Conservation (phyloP, 176 grass and related monocot genomes). For the Oropetium thomaeum region DNA sequence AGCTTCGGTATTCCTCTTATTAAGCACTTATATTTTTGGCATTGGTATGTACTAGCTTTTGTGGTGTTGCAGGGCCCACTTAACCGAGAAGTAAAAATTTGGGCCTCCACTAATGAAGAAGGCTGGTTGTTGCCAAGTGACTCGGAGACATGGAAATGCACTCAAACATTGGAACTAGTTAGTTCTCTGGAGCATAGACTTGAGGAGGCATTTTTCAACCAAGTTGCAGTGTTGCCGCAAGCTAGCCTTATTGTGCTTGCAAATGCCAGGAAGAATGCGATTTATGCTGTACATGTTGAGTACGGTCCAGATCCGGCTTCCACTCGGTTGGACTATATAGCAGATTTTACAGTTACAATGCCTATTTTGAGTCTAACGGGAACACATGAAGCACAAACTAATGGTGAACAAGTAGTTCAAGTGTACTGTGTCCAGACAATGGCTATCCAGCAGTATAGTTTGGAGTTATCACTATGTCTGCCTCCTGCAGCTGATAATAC, state of each 20-base stretch:
- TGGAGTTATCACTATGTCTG: slow-evolving; percentile 83
- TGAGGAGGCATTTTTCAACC: slow-evolving; percentile 98
- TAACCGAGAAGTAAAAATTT: slow-evolving; percentile 93
- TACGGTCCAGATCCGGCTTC: slow-evolving; percentile 65
- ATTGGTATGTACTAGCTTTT: neutral
- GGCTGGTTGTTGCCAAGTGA: slow-evolving; percentile 82
- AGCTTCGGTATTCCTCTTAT: neutral
- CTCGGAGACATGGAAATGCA: slow-evolving; percentile 82
- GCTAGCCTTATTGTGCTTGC: slow-evolving; percentile 94
- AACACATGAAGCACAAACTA: slow-evolving; percentile 49
- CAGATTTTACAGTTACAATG: slow-evolving; percentile 96
- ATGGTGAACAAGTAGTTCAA: slow-evolving; percentile 80
- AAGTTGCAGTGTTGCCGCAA: slow-evolving; percentile 78
- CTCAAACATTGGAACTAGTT: slow-evolving; percentile 71
- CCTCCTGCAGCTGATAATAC: slow-evolving; percentile 50
- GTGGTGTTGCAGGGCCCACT: slow-evolving; percentile 60
- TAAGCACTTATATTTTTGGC: slow-evolving; percentile 12
- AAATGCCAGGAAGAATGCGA: slow-evolving; percentile 97
- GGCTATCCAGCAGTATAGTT: slow-evolving; percentile 92
- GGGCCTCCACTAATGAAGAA: slow-evolving; percentile 72
- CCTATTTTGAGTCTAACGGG: slow-evolving; percentile 92
- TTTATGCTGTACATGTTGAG: slow-evolving; percentile 94
- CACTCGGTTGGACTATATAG: slow-evolving; percentile 83
- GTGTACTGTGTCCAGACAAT: slow-evolving; percentile 95
- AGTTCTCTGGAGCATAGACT: slow-evolving; percentile 63